phyloP scores from a whole-genome alignment of 768 basidiomycete genomes.

The Strobilomyces dryophilus region DNA sequence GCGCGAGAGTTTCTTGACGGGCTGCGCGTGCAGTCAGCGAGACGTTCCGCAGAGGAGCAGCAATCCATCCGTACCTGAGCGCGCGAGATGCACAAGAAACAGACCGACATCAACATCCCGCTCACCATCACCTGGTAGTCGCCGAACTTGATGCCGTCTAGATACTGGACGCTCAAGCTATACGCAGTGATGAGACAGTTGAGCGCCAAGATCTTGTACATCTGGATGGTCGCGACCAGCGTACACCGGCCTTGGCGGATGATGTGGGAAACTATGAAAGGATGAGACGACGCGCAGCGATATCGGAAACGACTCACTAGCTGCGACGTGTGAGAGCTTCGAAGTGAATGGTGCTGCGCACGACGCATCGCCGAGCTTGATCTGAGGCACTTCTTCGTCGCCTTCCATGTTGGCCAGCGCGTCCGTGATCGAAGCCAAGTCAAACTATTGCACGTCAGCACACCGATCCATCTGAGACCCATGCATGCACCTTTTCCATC shows the following conservation, averaged over 20 bases:
- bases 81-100: constrained; percentile 96
- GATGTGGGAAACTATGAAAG: constrained; percentile 89
- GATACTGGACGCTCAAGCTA: constrained; percentile 93
- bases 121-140: constrained; percentile 98
- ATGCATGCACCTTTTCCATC: constrained; percentile 74
- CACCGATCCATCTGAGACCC: background rate
- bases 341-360: constrained; percentile 99
- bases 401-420: constrained; percentile 91
- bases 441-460: constrained; percentile 50
- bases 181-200: constrained; percentile 99
- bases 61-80: constrained; percentile 71
- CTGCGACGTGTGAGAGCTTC: constrained; percentile 94
- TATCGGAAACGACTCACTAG: constrained; percentile 56
- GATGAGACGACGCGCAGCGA: background rate
- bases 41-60: background rate
- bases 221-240: constrained; percentile 92
- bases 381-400: constrained; percentile 93
- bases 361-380: constrained; percentile 98
- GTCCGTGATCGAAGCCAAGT: constrained; percentile 73
- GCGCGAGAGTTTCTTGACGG: constrained; percentile 91
- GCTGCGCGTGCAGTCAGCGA: constrained; percentile 48
- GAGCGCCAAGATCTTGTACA: constrained; percentile 98
- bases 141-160: constrained; percentile 99
- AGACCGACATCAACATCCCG: constrained; percentile 91
- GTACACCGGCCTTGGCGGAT: constrained; percentile 97